Conservation (phyloP, 176 grass and related monocot species). For the Puccinellia tenuiflora region DNA sequence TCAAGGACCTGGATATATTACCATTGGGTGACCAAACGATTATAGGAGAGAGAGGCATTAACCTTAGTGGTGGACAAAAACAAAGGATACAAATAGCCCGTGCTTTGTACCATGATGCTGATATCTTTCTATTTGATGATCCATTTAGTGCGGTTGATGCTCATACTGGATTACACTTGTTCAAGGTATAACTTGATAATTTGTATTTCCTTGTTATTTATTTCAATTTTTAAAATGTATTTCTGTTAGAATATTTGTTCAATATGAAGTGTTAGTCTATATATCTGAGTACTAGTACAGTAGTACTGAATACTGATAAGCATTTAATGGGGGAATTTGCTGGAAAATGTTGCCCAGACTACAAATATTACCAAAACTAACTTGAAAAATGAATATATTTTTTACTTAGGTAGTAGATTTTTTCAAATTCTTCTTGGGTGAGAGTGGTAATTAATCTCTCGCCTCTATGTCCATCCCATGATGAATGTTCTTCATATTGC, state of each 20-base stretch:
- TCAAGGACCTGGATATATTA: slow-evolving; percentile 50
- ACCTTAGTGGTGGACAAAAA: slow-evolving; percentile 73
- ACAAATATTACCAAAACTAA: too few species aligned
- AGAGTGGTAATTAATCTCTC: not conserved
- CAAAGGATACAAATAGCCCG: slow-evolving; percentile 64
- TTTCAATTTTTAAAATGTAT: not conserved
- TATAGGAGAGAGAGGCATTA: slow-evolving; percentile 79
- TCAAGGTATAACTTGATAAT: slow-evolving; percentile 34
- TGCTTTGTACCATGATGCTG: slow-evolving; percentile 66
- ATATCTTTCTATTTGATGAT: slow-evolving; percentile 79
- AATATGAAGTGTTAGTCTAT: not conserved
- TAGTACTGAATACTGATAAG: not conserved
- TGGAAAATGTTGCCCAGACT: not conserved
- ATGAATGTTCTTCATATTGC: not conserved
- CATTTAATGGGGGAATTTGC: not conserved
- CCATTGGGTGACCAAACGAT: slow-evolving; percentile 58
- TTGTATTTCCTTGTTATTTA: not conserved
- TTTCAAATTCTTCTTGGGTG: not conserved
- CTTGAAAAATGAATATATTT: too few species aligned
- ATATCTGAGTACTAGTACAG: not conserved
- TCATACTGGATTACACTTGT: slow-evolving; percentile 56
- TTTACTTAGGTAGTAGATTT: not conserved
- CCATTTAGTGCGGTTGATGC: slow-evolving; percentile 74
- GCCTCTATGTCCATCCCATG: not conserved
- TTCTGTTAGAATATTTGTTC: not conserved